Evolutionary conservation across 805 yeast species (phyloP).

Genomic region (Candida ponderosae): DNA sequence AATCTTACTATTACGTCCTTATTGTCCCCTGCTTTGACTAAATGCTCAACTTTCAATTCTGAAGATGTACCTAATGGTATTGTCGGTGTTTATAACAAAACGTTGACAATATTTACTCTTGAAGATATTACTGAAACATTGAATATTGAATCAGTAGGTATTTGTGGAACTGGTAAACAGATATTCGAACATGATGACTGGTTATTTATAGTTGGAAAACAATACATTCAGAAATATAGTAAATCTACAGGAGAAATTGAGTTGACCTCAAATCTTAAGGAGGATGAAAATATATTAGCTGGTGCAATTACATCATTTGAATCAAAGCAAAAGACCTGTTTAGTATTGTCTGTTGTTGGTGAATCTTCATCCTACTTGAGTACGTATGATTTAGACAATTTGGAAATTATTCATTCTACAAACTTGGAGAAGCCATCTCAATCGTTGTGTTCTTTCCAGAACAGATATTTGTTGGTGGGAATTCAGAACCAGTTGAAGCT

Average conservation of each 20-base stretch:
- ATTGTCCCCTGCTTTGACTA: slow-evolving; percentile 23
- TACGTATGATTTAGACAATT: slow-evolving; percentile 23
- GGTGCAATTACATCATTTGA: slow-evolving; percentile 16
- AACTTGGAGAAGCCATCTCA: slow-evolving; percentile 37
- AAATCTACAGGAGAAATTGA: slow-evolving; percentile 6
- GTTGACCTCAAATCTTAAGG: slow-evolving; percentile 2
- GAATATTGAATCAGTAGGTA: slow-evolving; percentile 28
- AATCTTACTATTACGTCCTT: slow-evolving; percentile 21
- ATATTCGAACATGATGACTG: slow-evolving; percentile 20
- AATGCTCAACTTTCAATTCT: slow-evolving; percentile 49
- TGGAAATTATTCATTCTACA: slow-evolving; percentile 56
- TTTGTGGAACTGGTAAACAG: slow-evolving; percentile 45
- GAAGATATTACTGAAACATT: slow-evolving; percentile 30
- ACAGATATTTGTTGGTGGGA: slow-evolving; percentile 49
- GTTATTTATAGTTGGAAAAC: slow-evolving; percentile 12
- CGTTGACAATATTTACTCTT: slow-evolving; percentile 47
- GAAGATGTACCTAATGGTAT: slow-evolving; percentile 58
- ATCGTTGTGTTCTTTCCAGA: slow-evolving; percentile 49
- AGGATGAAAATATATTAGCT: slow-evolving; percentile 7
- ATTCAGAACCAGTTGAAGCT: slow-evolving; percentile 43
- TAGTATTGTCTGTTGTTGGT: slow-evolving; percentile 38
- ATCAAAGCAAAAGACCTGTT: slow-evolving; percentile 18
- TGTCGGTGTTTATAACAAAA: slow-evolving; percentile 49
- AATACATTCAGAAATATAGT: slow-evolving; percentile 9
- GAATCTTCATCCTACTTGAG: slow-evolving; percentile 13